phyloP scores from a whole-genome alignment of 306 rosid species.

The Cucumis cinereus region DNA sequence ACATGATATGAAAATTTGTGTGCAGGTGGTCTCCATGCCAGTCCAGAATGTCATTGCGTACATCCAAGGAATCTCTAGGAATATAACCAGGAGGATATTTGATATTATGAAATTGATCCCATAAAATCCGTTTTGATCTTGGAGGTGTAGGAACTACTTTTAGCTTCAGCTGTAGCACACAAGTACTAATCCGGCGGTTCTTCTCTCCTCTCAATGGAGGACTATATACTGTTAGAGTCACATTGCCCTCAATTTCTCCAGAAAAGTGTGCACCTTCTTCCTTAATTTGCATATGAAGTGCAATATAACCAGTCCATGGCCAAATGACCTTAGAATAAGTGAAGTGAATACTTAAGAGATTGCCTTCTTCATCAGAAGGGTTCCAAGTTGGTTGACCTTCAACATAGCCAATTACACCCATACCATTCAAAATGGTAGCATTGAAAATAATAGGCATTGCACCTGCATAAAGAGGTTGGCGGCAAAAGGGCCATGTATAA shows the following conservation, averaged over 20 bases:
- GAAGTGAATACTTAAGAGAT: slow-evolving; percentile 84
- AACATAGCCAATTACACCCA: slow-evolving; percentile 86
- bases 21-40: slow-evolving; percentile 99
- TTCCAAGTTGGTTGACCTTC: slow-evolving; percentile 82
- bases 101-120: slow-evolving; percentile 97
- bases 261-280: slow-evolving; percentile 84
- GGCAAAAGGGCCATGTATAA: slow-evolving; percentile 94
- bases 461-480: slow-evolving; percentile 93
- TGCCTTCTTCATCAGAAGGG: slow-evolving; percentile 81
- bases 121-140: slow-evolving; percentile 69
- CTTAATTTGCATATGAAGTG: slow-evolving; percentile 91
- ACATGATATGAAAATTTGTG: slow-evolving; percentile 91
- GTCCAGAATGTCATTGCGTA: slow-evolving; percentile 95
- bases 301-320: slow-evolving; percentile 98
- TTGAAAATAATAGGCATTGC: slow-evolving; percentile 97
- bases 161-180: slow-evolving; percentile 82
- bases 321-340: slow-evolving; percentile 74
- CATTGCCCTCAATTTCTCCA: slow-evolving; percentile 87
- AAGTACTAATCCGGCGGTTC: slow-evolving; percentile 35
- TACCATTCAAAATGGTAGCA: slow-evolving; percentile 90
- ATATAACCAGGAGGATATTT: slow-evolving; percentile 98
- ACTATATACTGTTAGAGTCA: slow-evolving; percentile 66
- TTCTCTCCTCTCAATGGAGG: slow-evolving; percentile 75
- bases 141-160: slow-evolving; percentile 83
- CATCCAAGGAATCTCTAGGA: slow-evolving; percentile 95